Evolutionary conservation across 257 asterid genomes (phyloP).

Genomic region (Ophiorrhiza pumila): DNA sequence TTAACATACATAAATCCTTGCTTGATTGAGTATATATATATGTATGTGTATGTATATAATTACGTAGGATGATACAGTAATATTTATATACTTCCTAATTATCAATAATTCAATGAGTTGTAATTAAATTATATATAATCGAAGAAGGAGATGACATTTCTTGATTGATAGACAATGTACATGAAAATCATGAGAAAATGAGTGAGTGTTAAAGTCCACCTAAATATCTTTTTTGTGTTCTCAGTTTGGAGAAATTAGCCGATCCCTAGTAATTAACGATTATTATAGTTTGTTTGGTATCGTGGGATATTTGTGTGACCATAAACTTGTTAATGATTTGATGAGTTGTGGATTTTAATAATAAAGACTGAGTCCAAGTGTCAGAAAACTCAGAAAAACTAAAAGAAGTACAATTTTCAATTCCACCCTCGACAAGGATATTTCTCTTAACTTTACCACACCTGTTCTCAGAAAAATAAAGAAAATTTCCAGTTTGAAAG

Average conservation of each 20-base stretch:
- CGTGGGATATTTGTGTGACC: not conserved
- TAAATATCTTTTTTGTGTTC: too few relatives aligned
- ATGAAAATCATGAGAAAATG: too few relatives aligned
- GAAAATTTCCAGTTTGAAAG: not conserved
- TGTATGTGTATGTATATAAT: too few relatives aligned
- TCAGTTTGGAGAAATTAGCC: too few relatives aligned
- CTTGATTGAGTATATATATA: too few relatives aligned
- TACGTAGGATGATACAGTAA: not conserved
- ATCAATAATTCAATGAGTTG: not conserved
- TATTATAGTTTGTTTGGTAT: too few relatives aligned
- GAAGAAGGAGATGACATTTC: not conserved
- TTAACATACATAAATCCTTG: too few relatives aligned
- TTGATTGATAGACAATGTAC: too few relatives aligned
- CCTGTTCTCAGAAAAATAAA: slow-evolving; percentile 2
- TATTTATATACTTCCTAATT: not conserved
- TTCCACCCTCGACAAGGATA: not conserved
- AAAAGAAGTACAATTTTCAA: not conserved
- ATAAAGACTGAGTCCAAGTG: not conserved
- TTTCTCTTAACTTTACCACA: slow-evolving; percentile 9
- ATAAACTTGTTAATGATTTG: not conserved
- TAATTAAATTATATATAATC: not conserved
- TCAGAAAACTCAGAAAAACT: not conserved
- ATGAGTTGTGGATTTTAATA: not conserved
- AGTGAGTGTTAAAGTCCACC: too few relatives aligned
- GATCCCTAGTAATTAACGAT: too few relatives aligned